Conservation (phyloP, 1,284 basidiomycete species). For the Trichosporon sp. region DNA sequence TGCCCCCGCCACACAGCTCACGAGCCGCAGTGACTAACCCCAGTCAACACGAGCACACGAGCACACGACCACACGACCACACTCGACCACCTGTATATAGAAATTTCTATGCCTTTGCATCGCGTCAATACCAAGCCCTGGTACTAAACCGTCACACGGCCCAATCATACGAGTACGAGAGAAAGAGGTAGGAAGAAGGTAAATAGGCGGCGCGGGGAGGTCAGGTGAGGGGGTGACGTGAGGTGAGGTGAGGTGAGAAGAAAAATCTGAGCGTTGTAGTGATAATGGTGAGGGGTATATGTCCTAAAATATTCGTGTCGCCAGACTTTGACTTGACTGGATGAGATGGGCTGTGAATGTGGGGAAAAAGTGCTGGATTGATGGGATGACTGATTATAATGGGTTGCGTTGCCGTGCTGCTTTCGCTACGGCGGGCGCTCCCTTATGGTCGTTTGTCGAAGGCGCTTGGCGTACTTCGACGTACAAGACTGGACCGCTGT, state of each 20-base stretch:
- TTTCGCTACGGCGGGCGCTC: too few species aligned
- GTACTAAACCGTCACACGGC: constrained; percentile 1
- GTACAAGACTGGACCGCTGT: background rate
- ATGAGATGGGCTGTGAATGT: constrained; percentile 1
- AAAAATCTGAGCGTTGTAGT: too few species aligned
- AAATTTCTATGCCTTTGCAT: background rate
- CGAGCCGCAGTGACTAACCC: background rate
- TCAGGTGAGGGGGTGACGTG: too few species aligned
- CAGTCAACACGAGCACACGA: too few species aligned
- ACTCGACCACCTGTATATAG: too few species aligned
- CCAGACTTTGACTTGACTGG: background rate
- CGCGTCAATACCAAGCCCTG: background rate
- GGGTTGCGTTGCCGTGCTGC: background rate
- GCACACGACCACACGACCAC: too few species aligned
- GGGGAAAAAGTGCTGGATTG: background rate
- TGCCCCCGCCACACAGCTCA: too few species aligned
- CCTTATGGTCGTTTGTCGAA: background rate
- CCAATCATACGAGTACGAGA: constrained; percentile 1
- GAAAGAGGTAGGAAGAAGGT: background rate
- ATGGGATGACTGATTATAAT: background rate
- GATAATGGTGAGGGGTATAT: constrained; percentile 7
- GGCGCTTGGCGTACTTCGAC: background rate
- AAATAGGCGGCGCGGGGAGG: too few species aligned
- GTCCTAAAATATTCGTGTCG: constrained; percentile 3
- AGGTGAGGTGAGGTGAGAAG: too few species aligned